These are phyloP conservation scores for Aspergillus cejpii DNA, from an alignment of 2,329 filamentous ascomycete species.

Conservation along the genomic window DNA sequence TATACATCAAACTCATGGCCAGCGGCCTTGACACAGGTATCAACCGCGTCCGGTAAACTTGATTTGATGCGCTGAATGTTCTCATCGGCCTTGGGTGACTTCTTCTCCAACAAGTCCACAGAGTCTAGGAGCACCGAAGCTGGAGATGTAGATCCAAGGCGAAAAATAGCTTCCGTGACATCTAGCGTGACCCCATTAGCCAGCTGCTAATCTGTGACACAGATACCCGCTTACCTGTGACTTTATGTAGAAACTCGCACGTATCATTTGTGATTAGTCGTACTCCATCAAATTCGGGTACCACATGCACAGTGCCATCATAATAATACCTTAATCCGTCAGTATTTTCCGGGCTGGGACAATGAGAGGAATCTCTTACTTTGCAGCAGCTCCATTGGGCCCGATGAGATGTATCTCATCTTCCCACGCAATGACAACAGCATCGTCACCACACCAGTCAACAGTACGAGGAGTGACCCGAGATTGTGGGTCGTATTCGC, in stretches of 20 bases:
- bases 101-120: conserved; percentile 79
- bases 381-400: conserved; percentile 66
- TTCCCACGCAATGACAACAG: conserved; percentile 90
- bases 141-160: conserved; percentile 77
- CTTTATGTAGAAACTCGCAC: conserved; percentile 96
- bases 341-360: conserved; percentile 5
- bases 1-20: conserved; percentile 83
- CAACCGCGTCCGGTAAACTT: conserved; percentile 84
- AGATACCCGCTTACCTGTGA: conserved; percentile 52
- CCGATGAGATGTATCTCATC: conserved; percentile 94
- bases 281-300: conserved; percentile 85
- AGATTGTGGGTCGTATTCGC: conserved; percentile 83
- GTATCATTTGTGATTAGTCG: conserved; percentile 83
- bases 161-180: conserved; percentile 82
- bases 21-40: conserved; percentile 86
- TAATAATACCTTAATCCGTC: conserved; percentile 66
- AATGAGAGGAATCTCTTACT: conserved; percentile 33
- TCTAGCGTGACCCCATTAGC: conserved; percentile 35
- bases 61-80: conserved; percentile 90
- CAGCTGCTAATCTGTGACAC: not conserved
- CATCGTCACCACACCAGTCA: conserved; percentile 94
- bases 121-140: conserved; percentile 92
- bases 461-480: conserved; percentile 79
- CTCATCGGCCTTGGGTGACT: conserved; percentile 95
- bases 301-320: conserved; percentile 79